Conservation (phyloP, 2,329 filamentous ascomycete species). For the Aspergillus carbonarius region DNA sequence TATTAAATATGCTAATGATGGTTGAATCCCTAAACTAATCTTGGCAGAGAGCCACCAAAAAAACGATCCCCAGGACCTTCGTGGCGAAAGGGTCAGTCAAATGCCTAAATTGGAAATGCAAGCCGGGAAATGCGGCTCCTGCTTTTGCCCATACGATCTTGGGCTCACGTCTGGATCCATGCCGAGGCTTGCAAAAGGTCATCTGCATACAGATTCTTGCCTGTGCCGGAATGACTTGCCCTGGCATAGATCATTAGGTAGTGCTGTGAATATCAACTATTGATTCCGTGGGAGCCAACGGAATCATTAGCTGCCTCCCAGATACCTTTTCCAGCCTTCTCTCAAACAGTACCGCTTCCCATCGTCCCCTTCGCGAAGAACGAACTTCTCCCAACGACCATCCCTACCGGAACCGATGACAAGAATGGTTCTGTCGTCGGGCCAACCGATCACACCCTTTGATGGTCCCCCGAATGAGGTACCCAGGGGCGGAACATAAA, state of each 20-base stretch:
- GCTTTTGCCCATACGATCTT: background rate
- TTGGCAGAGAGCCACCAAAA: background rate
- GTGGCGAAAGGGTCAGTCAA: background rate
- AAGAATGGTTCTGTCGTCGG: slow-evolving; percentile 68
- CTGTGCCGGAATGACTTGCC: background rate
- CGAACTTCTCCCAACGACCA: slow-evolving; percentile 84
- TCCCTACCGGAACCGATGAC: slow-evolving; percentile 78
- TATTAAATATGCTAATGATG: slow-evolving; percentile 7
- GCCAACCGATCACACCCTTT: slow-evolving; percentile 86
- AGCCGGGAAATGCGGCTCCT: background rate
- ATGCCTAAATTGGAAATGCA: background rate
- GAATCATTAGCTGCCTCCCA: slow-evolving; percentile 46
- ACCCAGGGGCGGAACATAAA: slow-evolving; percentile 51
- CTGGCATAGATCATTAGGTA: slow-evolving; percentile 6
- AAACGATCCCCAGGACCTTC: background rate
- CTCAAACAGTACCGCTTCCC: slow-evolving; percentile 66
- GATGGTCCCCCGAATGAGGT: slow-evolving; percentile 60
- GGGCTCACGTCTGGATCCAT: background rate
- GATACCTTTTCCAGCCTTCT: slow-evolving; percentile 80
- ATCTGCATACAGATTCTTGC: background rate
- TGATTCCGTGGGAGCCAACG: background rate
- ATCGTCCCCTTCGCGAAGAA: slow-evolving; percentile 66
- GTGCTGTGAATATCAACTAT: slow-evolving; percentile 9
- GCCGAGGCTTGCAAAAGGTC: background rate
- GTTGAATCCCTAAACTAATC: background rate